Conservation (phyloP, 768 basidiomycete species). For the Mycena rebaudengoi region DNA sequence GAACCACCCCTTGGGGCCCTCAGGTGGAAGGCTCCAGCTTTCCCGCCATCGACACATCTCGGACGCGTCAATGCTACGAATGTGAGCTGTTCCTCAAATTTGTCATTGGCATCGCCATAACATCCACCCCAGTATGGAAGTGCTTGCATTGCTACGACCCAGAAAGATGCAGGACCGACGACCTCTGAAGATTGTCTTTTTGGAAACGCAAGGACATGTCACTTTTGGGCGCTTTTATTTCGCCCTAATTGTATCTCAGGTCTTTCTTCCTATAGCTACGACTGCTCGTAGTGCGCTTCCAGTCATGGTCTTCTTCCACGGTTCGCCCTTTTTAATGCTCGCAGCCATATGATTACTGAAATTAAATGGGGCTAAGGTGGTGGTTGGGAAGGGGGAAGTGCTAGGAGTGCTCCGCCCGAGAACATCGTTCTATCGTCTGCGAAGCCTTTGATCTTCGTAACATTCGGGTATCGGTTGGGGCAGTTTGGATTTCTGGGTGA, state of each 20-base stretch:
- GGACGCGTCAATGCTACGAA: slow-evolving; percentile 47
- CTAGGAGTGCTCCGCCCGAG: slow-evolving; percentile 41
- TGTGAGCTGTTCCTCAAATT: slow-evolving; percentile 27
- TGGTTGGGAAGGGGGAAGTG: slow-evolving; percentile 49
- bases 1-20: slow-evolving; percentile 53
- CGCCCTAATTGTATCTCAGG: slow-evolving; percentile 3
- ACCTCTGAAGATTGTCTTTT: slow-evolving; percentile 55
- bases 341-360: neutral
- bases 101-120: neutral
- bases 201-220: slow-evolving; percentile 42
- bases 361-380: slow-evolving; percentile 47
- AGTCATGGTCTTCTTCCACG: slow-evolving; percentile 54
- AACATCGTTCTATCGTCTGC: slow-evolving; percentile 40
- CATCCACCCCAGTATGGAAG: slow-evolving; percentile 39
- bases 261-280: slow-evolving; percentile 23
- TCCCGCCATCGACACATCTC: slow-evolving; percentile 44
- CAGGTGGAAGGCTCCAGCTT: slow-evolving; percentile 49
- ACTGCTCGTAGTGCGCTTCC: slow-evolving; percentile 22
- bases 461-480: slow-evolving; percentile 52
- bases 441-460: slow-evolving; percentile 48
- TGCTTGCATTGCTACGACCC: slow-evolving; percentile 44
- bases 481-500: slow-evolving; percentile 51
- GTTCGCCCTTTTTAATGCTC: slow-evolving; percentile 24
- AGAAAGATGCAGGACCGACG: slow-evolving; percentile 34
- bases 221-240: neutral